These are phyloP conservation scores for Ophiostoma pallidulum DNA, from an alignment of 2,329 filamentous ascomycete species.

Conservation along the genomic window DNA sequence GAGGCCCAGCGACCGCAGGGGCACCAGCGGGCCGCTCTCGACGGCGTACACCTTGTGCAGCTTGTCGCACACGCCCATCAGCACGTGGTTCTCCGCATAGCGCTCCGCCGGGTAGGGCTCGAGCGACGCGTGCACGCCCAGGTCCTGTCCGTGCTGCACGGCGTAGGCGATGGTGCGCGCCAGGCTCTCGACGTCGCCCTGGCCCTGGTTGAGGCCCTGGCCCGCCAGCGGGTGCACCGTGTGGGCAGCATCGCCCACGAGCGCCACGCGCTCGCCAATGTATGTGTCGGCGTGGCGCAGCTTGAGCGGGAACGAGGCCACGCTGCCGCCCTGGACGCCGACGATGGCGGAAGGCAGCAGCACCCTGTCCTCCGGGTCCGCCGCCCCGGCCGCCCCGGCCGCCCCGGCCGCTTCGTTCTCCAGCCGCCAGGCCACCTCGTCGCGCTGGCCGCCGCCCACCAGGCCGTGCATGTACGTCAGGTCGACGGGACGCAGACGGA, in stretches of 20 bases:
- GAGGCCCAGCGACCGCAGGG: conserved; percentile 67
- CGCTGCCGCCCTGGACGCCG: conserved; percentile 64
- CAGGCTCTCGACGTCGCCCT: conserved; percentile 78
- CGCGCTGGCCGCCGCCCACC: conserved; percentile 18
- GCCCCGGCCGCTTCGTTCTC: conserved; percentile 38
- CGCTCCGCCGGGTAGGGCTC: conserved; percentile 74
- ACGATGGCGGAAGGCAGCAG: conserved; percentile 56
- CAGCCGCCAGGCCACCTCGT: conserved; percentile 63
- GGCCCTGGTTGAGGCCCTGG: conserved; percentile 87
- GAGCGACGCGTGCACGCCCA: conserved; percentile 68
- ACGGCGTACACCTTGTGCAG: conserved; percentile 87
- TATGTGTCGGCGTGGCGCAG: conserved; percentile 93
- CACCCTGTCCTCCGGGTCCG: conserved; percentile 32
- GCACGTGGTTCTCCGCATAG: conserved; percentile 70
- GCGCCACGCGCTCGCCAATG: conserved; percentile 76
- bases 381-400: conserved; percentile 34
- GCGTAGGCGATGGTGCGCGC: conserved; percentile 65
- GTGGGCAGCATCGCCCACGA: conserved; percentile 91
- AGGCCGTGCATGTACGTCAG: conserved; percentile 71
- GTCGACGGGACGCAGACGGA: conserved; percentile 71
- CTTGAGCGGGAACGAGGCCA: conserved; percentile 85
- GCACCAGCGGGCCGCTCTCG: conserved; percentile 67
- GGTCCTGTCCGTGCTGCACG: conserved; percentile 74
- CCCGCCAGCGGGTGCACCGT: conserved; percentile 91
- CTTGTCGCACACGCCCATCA: conserved; percentile 78